Base-by-base conservation (phyloP, 768 basidiomycete genomes). In the Phallus indusiatus region DNA sequence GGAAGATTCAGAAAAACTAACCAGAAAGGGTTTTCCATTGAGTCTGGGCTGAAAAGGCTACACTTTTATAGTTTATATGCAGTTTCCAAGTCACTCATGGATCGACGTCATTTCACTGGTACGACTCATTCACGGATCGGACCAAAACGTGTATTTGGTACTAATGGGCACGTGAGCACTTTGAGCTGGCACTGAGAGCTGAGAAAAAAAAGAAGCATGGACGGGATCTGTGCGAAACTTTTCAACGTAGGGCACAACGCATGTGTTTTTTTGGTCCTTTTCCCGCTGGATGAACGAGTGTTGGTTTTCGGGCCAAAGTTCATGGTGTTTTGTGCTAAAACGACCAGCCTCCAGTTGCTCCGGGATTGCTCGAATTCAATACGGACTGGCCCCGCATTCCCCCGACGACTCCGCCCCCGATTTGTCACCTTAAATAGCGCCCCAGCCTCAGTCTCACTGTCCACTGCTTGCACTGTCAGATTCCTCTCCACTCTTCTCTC, bases 351-450 rank as follows among this genome's bases (percentile, higher is more conserved):
- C n/a, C n/a, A 28, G 28, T 28, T 28, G n/a, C 42, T 42, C 42
- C 42, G 42, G 42, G 42, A 5, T 42, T 42, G 42, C 5, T 42
- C 42, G 42, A 42, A 42, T 55, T 47, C 47, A n/a, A 22, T 49
- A 24, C 57, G n/a, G n/a, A 28, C 28, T 16, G 47, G 21, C 49
- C 52, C 61, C 60, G 55, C 42, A 17, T 59, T 49, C 59, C 20
- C 53, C 61, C 56, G 52, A 24, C 36, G 2, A 53, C 48, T 53
- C 50, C 49, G 49, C 50, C 57, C 57, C 33, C n/a, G 17, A n/a
- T 48, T 37, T 42, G 24, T 59, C 47, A 59, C 48, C 33, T 51
- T 53, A 59, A 52, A 59, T 51, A 59, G 50, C 35, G 14, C 47
- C 54, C 17, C 42, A 42, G 28, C 12, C 28, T 16, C 7, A 20